A percentile compares a stretch with the other conserved stretches of the same genome.
Conservation (phyloP, 1,139 yeast species). For the Blastobotrys petasosporus region DNA sequence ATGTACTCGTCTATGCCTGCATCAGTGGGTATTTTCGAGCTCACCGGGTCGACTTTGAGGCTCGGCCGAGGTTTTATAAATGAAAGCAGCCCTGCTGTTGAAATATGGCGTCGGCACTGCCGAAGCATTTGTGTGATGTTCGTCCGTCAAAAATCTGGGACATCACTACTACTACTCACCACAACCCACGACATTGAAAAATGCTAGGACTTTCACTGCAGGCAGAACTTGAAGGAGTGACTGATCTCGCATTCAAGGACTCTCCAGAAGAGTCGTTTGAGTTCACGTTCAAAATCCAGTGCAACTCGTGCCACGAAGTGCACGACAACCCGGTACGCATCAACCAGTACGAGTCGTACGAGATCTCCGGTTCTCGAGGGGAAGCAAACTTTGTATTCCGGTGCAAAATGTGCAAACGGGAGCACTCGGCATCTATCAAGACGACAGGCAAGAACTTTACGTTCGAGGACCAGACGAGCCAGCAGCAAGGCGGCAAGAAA, state of each 20-base stretch:
- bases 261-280: constrained; percentile 58
- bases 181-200: background rate
- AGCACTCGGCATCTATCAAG: constrained; percentile 33
- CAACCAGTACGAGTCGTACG: constrained; percentile 49
- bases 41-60: background rate
- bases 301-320: constrained; percentile 72
- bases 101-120: background rate
- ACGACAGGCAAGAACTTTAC: constrained; percentile 28
- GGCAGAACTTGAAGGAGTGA: constrained; percentile 60
- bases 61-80: background rate
- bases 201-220: constrained; percentile 46
- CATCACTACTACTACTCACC: background rate
- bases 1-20: too few relatives aligned
- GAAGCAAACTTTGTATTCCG: constrained; percentile 78
- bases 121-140: background rate
- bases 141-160: background rate
- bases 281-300: constrained; percentile 64
- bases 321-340: constrained; percentile 73
- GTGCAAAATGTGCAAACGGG: constrained; percentile 61
- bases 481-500: constrained; percentile 27
- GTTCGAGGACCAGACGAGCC: constrained; percentile 33
- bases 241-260: constrained; percentile 61
- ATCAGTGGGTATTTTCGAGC: background rate
- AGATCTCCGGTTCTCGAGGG: constrained; percentile 68
- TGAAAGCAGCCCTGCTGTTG: background rate